These are phyloP conservation scores for Patellaria atrata DNA, from an alignment of 495 filamentous ascomycete species.

Conservation along the genomic window DNA sequence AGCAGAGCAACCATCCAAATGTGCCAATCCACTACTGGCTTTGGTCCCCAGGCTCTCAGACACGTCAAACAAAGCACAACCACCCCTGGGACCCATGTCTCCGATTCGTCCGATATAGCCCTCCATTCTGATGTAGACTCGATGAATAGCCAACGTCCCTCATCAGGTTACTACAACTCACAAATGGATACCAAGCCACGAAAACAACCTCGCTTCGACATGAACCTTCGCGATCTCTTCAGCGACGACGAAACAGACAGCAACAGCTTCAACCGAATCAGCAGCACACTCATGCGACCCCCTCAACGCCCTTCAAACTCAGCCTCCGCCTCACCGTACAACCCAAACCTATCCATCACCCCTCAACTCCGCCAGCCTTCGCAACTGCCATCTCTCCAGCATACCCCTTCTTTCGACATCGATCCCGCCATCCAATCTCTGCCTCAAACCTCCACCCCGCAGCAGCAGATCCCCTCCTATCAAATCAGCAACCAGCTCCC, in stretches of 20 bases:
- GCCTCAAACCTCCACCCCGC: slow-evolving; percentile 4
- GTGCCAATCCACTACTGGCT: slow-evolving; percentile 71
- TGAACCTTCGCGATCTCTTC: slow-evolving; percentile 47
- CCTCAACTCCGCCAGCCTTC: slow-evolving; percentile 7
- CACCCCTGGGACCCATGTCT: slow-evolving; percentile 7
- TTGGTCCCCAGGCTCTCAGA: slow-evolving; percentile 37
- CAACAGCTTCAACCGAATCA: slow-evolving; percentile 15
- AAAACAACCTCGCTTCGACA: slow-evolving; percentile 44
- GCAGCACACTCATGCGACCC: slow-evolving; percentile 27
- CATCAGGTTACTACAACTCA: slow-evolving; percentile 20
- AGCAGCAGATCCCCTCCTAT: slow-evolving; percentile 9
- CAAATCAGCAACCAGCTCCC: slow-evolving; percentile 12
- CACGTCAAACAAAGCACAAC: slow-evolving; percentile 3
- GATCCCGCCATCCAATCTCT: slow-evolving; percentile 9
- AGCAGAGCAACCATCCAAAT: slow-evolving; percentile 89
- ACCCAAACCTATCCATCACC: slow-evolving; percentile 1
- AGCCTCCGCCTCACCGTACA: too few species aligned
- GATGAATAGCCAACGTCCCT: slow-evolving; percentile 8
- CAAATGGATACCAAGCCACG: too few species aligned
- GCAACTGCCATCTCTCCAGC: slow-evolving; percentile 5
- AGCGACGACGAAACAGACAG: slow-evolving; percentile 24
- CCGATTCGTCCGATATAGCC: slow-evolving; percentile 8
- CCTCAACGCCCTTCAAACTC: slow-evolving; percentile 17
- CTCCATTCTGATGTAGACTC: slow-evolving; percentile 9
- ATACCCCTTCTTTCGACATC: slow-evolving; percentile 20